Percentiles rank a stretch among this genome's conserved stretches.
Conservation (phyloP, 2,329 filamentous ascomycete genomes). For the Colletotrichum gigasporum region DNA sequence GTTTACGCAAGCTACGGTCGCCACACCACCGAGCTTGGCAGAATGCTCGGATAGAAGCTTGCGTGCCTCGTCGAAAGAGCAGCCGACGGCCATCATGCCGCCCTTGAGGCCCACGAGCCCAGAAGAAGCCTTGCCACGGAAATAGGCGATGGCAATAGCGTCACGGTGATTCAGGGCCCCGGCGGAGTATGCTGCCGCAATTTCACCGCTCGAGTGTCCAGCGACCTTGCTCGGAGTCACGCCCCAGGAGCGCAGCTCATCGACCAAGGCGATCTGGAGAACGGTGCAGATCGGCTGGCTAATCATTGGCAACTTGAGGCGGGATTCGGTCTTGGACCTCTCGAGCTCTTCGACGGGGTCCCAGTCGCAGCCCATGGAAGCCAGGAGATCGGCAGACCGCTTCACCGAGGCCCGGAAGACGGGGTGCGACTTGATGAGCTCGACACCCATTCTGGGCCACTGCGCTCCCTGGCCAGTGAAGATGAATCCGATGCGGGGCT, state of each 20-base stretch:
- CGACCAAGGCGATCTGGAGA: slow-evolving; percentile 49
- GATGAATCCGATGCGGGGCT: slow-evolving; percentile 25
- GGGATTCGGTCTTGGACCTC: not conserved
- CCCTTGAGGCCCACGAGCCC: not conserved
- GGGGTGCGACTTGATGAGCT: slow-evolving; percentile 2
- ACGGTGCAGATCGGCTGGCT: slow-evolving; percentile 46
- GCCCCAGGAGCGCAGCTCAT: slow-evolving; percentile 41
- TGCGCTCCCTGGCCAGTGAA: slow-evolving; percentile 35
- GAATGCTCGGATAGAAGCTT: not conserved
- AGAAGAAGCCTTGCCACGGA: not conserved
- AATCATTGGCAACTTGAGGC: slow-evolving; percentile 26
- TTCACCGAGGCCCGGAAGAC: slow-evolving; percentile 30
- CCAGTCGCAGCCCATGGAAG: not conserved
- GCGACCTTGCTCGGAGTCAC: slow-evolving; percentile 40
- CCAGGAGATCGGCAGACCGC: slow-evolving; percentile 34
- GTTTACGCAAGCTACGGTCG: slow-evolving; percentile 36
- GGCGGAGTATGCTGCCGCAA: slow-evolving; percentile 46
- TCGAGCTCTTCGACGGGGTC: slow-evolving; percentile 8
- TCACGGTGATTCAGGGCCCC: slow-evolving; percentile 7
- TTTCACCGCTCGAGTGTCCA: slow-evolving; percentile 51
- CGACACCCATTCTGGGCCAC: slow-evolving; percentile 31
- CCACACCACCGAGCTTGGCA: not conserved
- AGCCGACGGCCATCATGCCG: slow-evolving; percentile 19
- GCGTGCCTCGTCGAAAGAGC: not conserved
- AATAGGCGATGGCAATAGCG: not conserved